phyloP scores from a whole-genome alignment of 345 rosid species.

The Salix dunnii region DNA sequence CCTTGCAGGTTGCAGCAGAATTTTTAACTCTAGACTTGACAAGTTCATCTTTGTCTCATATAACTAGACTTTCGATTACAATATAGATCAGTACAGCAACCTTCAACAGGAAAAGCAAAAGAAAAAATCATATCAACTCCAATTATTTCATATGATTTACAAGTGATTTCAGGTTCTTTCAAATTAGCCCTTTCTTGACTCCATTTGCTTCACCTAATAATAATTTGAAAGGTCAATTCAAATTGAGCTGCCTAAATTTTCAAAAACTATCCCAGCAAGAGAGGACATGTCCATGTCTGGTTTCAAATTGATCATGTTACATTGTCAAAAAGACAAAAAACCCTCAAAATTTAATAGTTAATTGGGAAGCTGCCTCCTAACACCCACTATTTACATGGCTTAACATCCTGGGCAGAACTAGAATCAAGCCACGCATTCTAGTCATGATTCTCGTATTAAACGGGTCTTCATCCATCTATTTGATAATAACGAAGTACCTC shows the following conservation, averaged over 20 bases:
- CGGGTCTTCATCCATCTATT: neutral
- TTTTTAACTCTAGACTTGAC: neutral
- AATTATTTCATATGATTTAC: neutral
- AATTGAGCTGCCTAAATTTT: neutral
- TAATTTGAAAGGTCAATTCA: neutral
- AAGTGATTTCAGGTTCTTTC: neutral
- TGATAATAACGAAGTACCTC: neutral
- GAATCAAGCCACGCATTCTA: neutral
- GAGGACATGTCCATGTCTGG: neutral
- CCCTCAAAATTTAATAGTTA: too few relatives aligned
- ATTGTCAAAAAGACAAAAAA: neutral
- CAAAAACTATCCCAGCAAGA: neutral
- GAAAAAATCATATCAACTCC: neutral
- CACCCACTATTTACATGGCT: neutral
- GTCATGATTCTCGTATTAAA: neutral
- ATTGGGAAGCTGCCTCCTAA: neutral
- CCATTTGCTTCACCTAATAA: neutral
- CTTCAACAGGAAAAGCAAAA: too few relatives aligned
- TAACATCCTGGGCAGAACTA: neutral
- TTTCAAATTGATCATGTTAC: neutral
- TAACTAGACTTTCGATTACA: neutral
- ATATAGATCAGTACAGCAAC: neutral
- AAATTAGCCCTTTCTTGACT: neutral
- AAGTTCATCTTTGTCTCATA: neutral
- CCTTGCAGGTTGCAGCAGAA: neutral